Evolutionary conservation across 768 basidiomycete species (phyloP), one percentile per base, ranked within the genome.

Genomic region (Naganishia friedmannii): DNA sequence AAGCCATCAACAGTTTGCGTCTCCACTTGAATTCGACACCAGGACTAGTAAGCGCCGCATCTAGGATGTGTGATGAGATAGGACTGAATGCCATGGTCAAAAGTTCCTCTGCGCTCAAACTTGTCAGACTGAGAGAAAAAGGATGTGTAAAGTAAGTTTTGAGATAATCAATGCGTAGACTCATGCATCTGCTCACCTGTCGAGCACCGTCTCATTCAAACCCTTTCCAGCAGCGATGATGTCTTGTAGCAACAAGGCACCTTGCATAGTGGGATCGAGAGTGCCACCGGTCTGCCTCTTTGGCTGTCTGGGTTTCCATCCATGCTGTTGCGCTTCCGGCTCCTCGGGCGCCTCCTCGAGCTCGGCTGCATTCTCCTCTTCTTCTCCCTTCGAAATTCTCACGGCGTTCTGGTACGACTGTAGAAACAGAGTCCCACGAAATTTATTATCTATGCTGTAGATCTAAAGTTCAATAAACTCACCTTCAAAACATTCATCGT

Each of bases 181-280:
- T 42, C 57, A 15, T 26, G 19, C 4, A 54, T 42, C 19, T 28
- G 46, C 42, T 69, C 71, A 91, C 93, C 89, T 90, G 34, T 89
- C 84, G 28, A 89, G 81, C 3, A 93, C 87, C 28, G 86, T 81
- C 56, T 86, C 83, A 75, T 90, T 89, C 73, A 89, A 86, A 1
- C 89, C 87, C 10, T 85, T 83, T 0, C 86, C 80, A 28, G 96
- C 84, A 34, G 85, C 85, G 29, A 97, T 85, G 70, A 97, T 82
- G 3, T 90, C 88, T 80, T 98, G 93, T 1, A 97, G 81, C 15
- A 99, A 81, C 21, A 97, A 80, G 2, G 91, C 90, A 0, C 95
- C 95, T 78, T 93, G 92, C 15, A 89, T 86, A 74, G 87, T 90
- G 8, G 89, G 87, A 76, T 88, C 88, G 51, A 87, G 77, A 0